Evolutionary conservation across 495 filamentous ascomycete species (phyloP).

Genomic region (Gamarada debralockiae): DNA sequence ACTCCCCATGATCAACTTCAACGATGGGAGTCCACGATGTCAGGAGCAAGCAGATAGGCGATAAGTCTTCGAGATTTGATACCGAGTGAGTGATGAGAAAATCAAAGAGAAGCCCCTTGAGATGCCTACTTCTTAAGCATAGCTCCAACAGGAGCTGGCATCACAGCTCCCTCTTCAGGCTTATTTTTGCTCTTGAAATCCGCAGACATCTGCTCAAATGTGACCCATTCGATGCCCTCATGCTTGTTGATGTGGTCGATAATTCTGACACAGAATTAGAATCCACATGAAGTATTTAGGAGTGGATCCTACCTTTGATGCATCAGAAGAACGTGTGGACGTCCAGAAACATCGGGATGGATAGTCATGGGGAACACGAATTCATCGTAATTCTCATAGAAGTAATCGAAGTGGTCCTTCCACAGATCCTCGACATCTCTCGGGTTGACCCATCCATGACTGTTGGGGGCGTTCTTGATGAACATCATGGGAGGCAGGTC

Average conservation of each 20-base stretch:
- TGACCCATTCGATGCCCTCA: conserved; percentile 73
- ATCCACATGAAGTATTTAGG: conserved; percentile 20
- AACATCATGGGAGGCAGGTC: conserved; percentile 58
- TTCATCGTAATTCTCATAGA: conserved; percentile 65
- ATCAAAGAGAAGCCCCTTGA: too few relatives aligned
- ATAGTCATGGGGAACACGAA: conserved; percentile 70
- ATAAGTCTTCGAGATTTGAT: too few relatives aligned
- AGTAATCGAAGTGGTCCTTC: conserved; percentile 64
- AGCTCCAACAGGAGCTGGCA: conserved; percentile 58
- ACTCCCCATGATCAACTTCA: too few relatives aligned
- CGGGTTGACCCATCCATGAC: conserved; percentile 59
- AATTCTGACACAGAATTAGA: conserved; percentile 37
- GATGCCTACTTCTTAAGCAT: conserved; percentile 47
- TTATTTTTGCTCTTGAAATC: conserved; percentile 67
- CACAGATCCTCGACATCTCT: conserved; percentile 38
- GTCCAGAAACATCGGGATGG: conserved; percentile 65
- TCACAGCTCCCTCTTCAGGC: conserved; percentile 59
- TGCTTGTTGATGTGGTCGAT: conserved; percentile 73
- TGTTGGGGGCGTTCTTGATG: conserved; percentile 56
- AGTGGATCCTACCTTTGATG: conserved; percentile 40
- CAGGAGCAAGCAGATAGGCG: too few relatives aligned
- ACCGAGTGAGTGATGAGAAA: background rate
- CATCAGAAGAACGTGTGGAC: conserved; percentile 66
- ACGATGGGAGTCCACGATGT: too few relatives aligned
- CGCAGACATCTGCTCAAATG: conserved; percentile 62